Evolutionary conservation across 2,329 filamentous ascomycete species (phyloP).

Genomic region (Penicillium frequentans): DNA sequence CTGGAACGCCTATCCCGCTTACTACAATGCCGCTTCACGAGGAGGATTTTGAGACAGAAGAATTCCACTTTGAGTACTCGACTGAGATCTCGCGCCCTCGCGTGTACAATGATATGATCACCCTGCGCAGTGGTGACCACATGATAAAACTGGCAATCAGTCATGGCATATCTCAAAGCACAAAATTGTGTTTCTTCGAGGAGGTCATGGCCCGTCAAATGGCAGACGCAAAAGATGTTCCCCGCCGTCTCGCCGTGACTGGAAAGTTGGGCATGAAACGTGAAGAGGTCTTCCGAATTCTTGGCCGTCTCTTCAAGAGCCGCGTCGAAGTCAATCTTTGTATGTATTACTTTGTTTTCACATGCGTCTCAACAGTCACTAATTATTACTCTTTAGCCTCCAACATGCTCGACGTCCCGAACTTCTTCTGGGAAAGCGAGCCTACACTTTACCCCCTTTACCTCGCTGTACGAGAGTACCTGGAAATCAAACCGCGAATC

Average conservation of each 20-base stretch:
- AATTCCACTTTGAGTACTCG: constrained; percentile 98
- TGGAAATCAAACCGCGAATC: constrained; percentile 94
- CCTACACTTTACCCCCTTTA: constrained; percentile 94
- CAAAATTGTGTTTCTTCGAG: constrained; percentile 93
- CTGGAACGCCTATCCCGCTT: constrained; percentile 56
- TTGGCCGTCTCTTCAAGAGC: constrained; percentile 87
- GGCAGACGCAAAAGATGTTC: constrained; percentile 87
- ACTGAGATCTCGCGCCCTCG: constrained; percentile 79
- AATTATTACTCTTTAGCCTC: constrained; percentile 59
- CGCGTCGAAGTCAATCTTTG: constrained; percentile 97
- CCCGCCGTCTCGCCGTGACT: constrained; percentile 82
- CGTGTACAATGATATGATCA: constrained; percentile 99
- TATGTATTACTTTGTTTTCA: constrained; percentile 51
- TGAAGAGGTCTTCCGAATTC: constrained; percentile 86
- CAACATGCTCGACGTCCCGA: constrained; percentile 93
- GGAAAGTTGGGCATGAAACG: constrained; percentile 89
- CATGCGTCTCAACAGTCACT: not conserved
- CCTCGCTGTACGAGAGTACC: constrained; percentile 89
- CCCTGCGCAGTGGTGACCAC: constrained; percentile 87
- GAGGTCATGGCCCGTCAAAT: constrained; percentile 95
- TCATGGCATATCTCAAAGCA: constrained; percentile 96
- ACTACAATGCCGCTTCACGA: constrained; percentile 79
- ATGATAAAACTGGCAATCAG: constrained; percentile 99
- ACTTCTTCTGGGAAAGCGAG: constrained; percentile 84
- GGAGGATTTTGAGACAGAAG: constrained; percentile 93